Base-by-base conservation (phyloP, 352 stramenopile species). In the Phytophthora meadii region DNA sequence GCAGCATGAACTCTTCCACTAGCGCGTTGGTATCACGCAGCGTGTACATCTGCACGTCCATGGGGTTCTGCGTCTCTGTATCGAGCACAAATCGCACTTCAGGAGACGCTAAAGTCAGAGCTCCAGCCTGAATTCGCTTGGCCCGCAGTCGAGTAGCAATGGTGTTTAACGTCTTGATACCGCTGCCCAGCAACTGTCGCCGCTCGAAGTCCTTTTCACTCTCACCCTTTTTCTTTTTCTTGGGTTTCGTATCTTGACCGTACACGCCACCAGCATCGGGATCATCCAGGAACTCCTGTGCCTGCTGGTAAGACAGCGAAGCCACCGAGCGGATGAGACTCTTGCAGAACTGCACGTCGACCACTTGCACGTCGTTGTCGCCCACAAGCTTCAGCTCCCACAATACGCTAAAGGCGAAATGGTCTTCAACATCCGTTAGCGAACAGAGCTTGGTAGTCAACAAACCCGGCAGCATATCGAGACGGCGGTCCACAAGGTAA, bases 1-100 rank as follows among this genome's bases (percentile, higher is more conserved):
- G 74, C 28, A 99, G 79, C 98, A 99, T 99, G 56, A 99, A 99
- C 79, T 99, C 98, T 86, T 99, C 98, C 4, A 99, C 97, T 0
- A 99, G 70, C 34, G 89, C 86, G 77, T 99, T 99, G 1, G 97
- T 97, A 49, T 98, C 93, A 12, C 94, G 83, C 50, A 98, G 74
- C 24, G 94, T 90, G 73, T 99, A 99, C 64, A 97, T 96, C 75
- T 99, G 91, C 37, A 99, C 97, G 79, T 99, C 97, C 8, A 98
- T 94, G 27, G 98, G 98, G 76, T 99, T 99, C 68, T 99, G 87
- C 4, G 95, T 99, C 75, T 99, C 97, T n/a, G 90, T 98, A 72
- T 99, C 97, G 5, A 99, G 74, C 54, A 98, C 88, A 72, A 99
- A 99, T n/a, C 86, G 77, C 25, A 95, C 77, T 96, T 98, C 70